phyloP scores from a whole-genome alignment of 2,329 filamentous ascomycete genomes.

The Aspergillus japonicus region DNA sequence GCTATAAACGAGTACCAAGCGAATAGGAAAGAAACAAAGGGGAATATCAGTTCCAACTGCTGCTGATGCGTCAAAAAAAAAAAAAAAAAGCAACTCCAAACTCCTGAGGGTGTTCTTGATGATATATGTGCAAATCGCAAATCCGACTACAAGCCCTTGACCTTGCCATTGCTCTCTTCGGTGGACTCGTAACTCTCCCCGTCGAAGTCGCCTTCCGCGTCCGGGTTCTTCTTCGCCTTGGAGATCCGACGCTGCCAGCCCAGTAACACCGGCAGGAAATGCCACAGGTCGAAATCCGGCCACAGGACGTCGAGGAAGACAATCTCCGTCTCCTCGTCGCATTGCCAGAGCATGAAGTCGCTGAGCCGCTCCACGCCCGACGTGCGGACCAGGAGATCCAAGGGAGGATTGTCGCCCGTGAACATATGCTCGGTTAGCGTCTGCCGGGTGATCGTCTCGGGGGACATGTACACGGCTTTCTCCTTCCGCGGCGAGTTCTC shows the following conservation, averaged over 20 bases:
- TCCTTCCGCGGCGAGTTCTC: conserved; percentile 29
- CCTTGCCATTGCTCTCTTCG: conserved; percentile 29
- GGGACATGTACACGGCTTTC: conserved; percentile 59
- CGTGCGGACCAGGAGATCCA: conserved; percentile 88
- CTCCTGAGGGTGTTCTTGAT: not conserved
- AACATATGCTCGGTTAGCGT: conserved; percentile 85
- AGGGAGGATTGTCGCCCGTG: conserved; percentile 77
- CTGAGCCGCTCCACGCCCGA: conserved; percentile 90
- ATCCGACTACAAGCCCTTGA: conserved; percentile 30
- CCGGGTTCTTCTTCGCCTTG: conserved; percentile 60
- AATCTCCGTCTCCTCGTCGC: conserved; percentile 86
- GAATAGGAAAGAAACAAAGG: not conserved
- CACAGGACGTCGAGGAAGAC: conserved; percentile 90
- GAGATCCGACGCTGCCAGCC: conserved; percentile 78
- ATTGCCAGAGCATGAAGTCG: conserved; percentile 99
- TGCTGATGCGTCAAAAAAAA: not conserved
- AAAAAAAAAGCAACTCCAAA: conserved; percentile 5
- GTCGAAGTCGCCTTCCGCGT: conserved; percentile 57
- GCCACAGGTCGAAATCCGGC: conserved; percentile 94
- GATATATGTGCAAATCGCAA: conserved; percentile 1
- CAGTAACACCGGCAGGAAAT: conserved; percentile 86
- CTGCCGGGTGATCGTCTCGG: conserved; percentile 80
- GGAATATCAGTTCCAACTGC: conserved; percentile 8
- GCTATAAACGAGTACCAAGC: not conserved
- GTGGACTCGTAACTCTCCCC: conserved; percentile 44